A percentile compares a stretch with the other conserved stretches of the same genome.
phyloP scores from a whole-genome alignment of 805 yeast species.

The Saccharomyces mikatae region DNA sequence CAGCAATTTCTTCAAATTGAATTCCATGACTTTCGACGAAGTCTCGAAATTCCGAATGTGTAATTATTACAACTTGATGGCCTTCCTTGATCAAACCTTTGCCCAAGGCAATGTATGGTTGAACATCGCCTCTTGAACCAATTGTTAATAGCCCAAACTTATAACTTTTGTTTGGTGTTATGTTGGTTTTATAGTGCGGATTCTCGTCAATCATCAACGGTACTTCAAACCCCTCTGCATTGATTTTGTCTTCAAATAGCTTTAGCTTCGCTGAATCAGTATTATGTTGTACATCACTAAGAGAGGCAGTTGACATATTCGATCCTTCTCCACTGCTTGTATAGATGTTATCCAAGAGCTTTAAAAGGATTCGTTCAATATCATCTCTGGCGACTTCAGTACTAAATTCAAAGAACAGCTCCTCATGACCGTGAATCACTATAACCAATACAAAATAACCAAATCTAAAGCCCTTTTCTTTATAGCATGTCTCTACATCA shows the following conservation, averaged over 20 bases:
- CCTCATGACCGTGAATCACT: conserved; percentile 67
- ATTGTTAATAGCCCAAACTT: conserved; percentile 71
- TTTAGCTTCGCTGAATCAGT: conserved; percentile 51
- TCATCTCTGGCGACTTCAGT: conserved; percentile 60
- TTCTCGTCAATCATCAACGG: conserved; percentile 65
- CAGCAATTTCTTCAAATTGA: conserved; percentile 69
- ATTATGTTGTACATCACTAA: conserved; percentile 13
- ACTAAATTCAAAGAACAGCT: conserved; percentile 70
- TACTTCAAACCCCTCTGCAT: conserved; percentile 52
- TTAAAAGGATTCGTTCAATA: conserved; percentile 47
- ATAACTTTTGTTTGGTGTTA: conserved; percentile 47
- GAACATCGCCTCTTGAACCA: conserved; percentile 95
- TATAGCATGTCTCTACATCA: conserved; percentile 63
- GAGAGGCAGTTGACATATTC: conserved; percentile 3
- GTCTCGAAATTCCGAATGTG: conserved; percentile 71
- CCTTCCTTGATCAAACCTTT: conserved; percentile 74
- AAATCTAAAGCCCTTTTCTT: conserved; percentile 61
- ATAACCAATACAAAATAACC: conserved; percentile 65
- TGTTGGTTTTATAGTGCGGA: conserved; percentile 43
- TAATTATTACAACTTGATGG: conserved; percentile 74
- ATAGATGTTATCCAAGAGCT: conserved; percentile 17
- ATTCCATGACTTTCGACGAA: conserved; percentile 68
- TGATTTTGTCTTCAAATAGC: conserved; percentile 60
- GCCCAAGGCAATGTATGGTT: conserved; percentile 89
- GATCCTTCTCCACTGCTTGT: conserved; percentile 1